Evolutionary conservation across 108 stramenopile species (phyloP).

Genomic region (Cylindrotheca closterium): DNA sequence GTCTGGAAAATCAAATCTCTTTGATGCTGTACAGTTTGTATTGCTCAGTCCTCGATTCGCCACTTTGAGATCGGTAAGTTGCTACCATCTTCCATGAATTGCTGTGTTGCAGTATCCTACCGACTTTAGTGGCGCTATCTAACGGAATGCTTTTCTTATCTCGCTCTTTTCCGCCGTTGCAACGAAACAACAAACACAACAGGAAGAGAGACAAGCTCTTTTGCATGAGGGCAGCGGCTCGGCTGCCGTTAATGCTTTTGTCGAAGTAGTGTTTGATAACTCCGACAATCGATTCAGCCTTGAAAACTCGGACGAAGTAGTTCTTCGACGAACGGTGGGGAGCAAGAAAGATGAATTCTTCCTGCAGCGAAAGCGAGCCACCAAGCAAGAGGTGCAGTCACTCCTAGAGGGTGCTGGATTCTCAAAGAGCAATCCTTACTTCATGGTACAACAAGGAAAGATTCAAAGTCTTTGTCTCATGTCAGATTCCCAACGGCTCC

Average conservation of each 20-base stretch:
- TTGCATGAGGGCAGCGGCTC: conserved; percentile 92
- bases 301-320: conserved; percentile 94
- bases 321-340: conserved; percentile 95
- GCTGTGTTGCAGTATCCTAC: background rate
- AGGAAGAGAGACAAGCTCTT: conserved; percentile 89
- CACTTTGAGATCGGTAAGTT: conserved; percentile 79
- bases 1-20: conserved; percentile 94
- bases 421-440: conserved; percentile 98
- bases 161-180: background rate
- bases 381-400: conserved; percentile 89
- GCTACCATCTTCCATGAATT: background rate
- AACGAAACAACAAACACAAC: background rate
- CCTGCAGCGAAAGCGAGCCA: conserved; percentile 92
- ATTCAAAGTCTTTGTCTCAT: conserved; percentile 95
- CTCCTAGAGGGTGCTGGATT: conserved; percentile 98
- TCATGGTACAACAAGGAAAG: conserved; percentile 99
- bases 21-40: conserved; percentile 98
- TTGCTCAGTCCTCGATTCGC: conserved; percentile 89
- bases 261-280: conserved; percentile 99
- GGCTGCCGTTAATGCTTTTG: conserved; percentile 92
- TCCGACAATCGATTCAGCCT: conserved; percentile 89
- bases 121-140: background rate
- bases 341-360: conserved; percentile 99
- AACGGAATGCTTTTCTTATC: background rate
- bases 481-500: conserved; percentile 91